Base-by-base conservation (phyloP, 2,329 filamentous ascomycete species). In the Diaporthe sp. region DNA sequence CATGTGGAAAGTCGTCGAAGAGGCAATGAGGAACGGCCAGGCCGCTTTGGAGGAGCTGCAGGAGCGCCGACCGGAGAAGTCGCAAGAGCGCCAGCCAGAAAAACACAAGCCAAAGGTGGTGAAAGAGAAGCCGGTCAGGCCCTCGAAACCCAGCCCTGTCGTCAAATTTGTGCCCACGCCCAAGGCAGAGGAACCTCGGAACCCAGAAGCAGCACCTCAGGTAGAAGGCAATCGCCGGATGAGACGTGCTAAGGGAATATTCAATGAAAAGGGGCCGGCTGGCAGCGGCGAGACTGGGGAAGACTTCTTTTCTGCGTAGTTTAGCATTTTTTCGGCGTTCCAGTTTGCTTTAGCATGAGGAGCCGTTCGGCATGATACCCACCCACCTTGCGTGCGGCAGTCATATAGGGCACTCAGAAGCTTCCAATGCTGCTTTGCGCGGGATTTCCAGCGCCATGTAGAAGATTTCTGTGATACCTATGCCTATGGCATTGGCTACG, bases 1-100 rank as follows among this genome's bases (percentile, higher is more conserved):
- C n/a, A 89, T 95, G 86, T 95, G 94, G 94, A 84, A 84, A 22
- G 84, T 88, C 19, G 88, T 96, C 25, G 93, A 94, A 84, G 86
- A 90, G 79, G 89, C 92, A 17, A 91, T 93, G 86, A 84, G 86
- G 72, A 86, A 91, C 51, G 91, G 91, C 9, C 85, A 81, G 4
- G 78, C 85, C 1, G 87, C 87, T 19, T 81, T 94, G 71, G 87
- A 90, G 76, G 84, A 81, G 71, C 80, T 94, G 68, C 87, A 91
- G 71, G 90, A 93, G 78, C 88, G 91, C 76, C 84, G 79, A 76
- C 78, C 84, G 37, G 79, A 80, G 22, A 73, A 53, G 42, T 13
- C 71, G 13, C 72, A 49, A n/a, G 55, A 65, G 22, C 13, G 5
- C 53, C 51, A 19, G 49, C 6, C 25, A 39, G 68, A 58, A 5